Evolutionary conservation across 2,329 filamentous ascomycete species (phyloP), one percentile per base, ranked within the genome.

Genomic region (Davidsoniella australis): DNA sequence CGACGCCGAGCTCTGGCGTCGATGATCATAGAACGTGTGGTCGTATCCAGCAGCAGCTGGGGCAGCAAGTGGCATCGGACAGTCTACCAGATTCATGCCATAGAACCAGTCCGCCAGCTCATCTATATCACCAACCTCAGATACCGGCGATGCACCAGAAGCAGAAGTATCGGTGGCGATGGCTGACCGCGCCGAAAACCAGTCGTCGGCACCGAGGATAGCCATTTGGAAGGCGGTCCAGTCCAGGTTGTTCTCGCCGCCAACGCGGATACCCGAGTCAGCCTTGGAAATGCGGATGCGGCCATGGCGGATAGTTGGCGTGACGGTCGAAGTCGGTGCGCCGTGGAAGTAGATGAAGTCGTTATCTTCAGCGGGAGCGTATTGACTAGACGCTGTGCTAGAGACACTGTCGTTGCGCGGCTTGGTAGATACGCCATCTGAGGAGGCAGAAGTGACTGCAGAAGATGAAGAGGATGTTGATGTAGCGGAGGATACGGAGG

Each of bases 201-300:
- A 72, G 26, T 70, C 72, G 2, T 71, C 70, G 4, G 72, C 73
- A 40, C 75, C 75, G 0, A 73, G 62, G 45, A 79, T 77, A 14
- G 76, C 75, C 68, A 78, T 77, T 60, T 80, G 76, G 58, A 78
- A 80, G 3, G 75, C 75, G 5, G 71, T 76, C 75, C 75, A 79
- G 63, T 80, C 75, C 3, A 79, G 60, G 7, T 65, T 68, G 44
- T 72, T 49, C 17, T 55, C 54, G 14, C 43, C 41, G 23, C 47
- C 17, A 43, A 50, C 45, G 16, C 48, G 50, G 29, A 54, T 48
- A 18, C 60, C 55, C 6, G 67, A 57, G 45, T 73, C 68, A 2
- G 64, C 60, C 55, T 69, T 70, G 47, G 66, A 58, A 45, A 78
- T 60, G 2, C 72, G 66, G 54, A 80, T 75, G 2, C 68, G 68